Evolutionary conservation across 106 monocot species (phyloP).

Genomic region (Dioscorea zingiberensis): DNA sequence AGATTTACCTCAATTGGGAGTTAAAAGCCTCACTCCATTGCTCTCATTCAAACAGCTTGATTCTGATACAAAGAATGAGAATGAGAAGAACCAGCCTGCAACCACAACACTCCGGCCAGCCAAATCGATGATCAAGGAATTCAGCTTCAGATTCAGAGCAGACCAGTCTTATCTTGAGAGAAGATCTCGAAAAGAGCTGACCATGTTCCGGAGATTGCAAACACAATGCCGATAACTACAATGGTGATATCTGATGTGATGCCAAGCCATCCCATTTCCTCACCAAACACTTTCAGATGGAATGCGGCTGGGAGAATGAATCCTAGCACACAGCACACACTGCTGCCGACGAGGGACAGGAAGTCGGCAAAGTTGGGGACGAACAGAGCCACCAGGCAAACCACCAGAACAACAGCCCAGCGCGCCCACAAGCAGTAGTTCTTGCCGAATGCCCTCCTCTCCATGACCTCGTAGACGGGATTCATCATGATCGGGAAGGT

Average conservation of each 20-base stretch:
- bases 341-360: constrained; percentile 39
- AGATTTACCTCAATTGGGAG: no score
- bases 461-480: constrained; percentile 36
- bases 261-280: constrained; percentile 15
- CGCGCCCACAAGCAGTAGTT: constrained; percentile 24
- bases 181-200: constrained; percentile 26
- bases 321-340: constrained; percentile 29
- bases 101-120: no score
- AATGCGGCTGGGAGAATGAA: constrained; percentile 33
- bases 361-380: constrained; percentile 45
- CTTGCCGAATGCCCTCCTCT: constrained; percentile 21
- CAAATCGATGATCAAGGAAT: no score
- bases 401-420: constrained; percentile 23
- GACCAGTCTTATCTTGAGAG: neutral
- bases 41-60: no score
- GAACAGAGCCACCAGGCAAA: constrained; percentile 22
- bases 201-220: constrained; percentile 25
- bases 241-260: constrained; percentile 11
- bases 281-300: constrained; percentile 27
- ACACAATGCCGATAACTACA: constrained; percentile 20
- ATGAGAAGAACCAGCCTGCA: no score
- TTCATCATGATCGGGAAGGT: constrained; percentile 46
- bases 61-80: no score
- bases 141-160: no score
- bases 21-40: no score